Conservation (phyloP, 192 early-diverging fungal species). For the Mortierella hygrophila region DNA sequence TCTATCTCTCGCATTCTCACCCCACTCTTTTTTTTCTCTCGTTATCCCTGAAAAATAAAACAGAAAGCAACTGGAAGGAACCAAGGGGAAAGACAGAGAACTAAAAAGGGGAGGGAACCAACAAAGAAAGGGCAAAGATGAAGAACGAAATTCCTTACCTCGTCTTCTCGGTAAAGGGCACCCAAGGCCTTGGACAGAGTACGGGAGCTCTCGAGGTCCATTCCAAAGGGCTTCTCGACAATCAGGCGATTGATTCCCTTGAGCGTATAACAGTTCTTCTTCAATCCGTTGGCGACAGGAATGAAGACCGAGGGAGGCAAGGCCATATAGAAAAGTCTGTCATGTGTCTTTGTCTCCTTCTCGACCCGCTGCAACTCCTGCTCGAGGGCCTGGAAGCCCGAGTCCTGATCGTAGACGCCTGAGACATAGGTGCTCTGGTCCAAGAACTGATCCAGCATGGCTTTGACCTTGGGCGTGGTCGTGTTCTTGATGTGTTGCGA, state of each 20-base stretch:
- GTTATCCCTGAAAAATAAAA: background rate
- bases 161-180: slow-evolving; percentile 84
- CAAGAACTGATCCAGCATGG: slow-evolving; percentile 73
- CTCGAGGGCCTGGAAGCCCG: slow-evolving; percentile 74
- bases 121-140: background rate
- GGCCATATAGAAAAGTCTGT: slow-evolving; percentile 86
- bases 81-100: background rate
- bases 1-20: background rate
- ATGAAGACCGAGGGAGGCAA: slow-evolving; percentile 93
- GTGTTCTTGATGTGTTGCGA: slow-evolving; percentile 72
- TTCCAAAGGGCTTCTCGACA: slow-evolving; percentile 97
- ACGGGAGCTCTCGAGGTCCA: slow-evolving; percentile 82
- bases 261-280: slow-evolving; percentile 72
- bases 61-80: background rate
- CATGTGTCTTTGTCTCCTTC: slow-evolving; percentile 32
- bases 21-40: background rate
- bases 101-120: background rate
- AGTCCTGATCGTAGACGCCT: slow-evolving; percentile 86
- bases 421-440: slow-evolving; percentile 77
- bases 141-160: slow-evolving; percentile 56
- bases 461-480: slow-evolving; percentile 63
- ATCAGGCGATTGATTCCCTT: slow-evolving; percentile 81
- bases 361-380: slow-evolving; percentile 72
- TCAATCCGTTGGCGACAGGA: slow-evolving; percentile 81
- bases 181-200: slow-evolving; percentile 77